Evolutionary conservation across 768 basidiomycete species (phyloP).

Genomic region (Tremella yokohamensis): DNA sequence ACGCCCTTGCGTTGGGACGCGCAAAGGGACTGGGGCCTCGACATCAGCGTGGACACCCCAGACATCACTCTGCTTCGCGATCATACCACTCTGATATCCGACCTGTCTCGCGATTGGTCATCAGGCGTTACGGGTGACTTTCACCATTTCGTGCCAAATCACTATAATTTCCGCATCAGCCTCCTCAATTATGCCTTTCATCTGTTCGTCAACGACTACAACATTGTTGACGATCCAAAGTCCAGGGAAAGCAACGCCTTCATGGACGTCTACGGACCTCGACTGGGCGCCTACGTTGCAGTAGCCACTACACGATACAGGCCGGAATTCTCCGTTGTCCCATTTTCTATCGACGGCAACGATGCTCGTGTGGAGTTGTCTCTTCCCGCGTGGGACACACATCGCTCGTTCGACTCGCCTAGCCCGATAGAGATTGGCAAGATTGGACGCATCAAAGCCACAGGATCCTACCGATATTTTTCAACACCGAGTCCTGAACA

Average conservation of each 20-base stretch:
- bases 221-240: conserved; percentile 87
- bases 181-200: conserved; percentile 73
- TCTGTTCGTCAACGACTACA: conserved; percentile 88
- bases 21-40: conserved; percentile 71
- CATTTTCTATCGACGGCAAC: conserved; percentile 63
- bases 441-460: conserved; percentile 59
- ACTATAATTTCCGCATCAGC: conserved; percentile 68
- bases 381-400: conserved; percentile 84
- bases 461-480: conserved; percentile 73
- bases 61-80: conserved; percentile 77
- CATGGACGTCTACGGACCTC: conserved; percentile 63
- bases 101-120: conserved; percentile 88
- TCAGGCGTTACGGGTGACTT: conserved; percentile 77
- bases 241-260: conserved; percentile 84
- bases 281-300: conserved; percentile 56
- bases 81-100: conserved; percentile 89
- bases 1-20: conserved; percentile 78
- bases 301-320: conserved; percentile 71
- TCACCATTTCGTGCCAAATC: conserved; percentile 75
- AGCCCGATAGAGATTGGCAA: conserved; percentile 64
- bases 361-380: conserved; percentile 62
- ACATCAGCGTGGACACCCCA: conserved; percentile 68
- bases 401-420: conserved; percentile 62
- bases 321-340: conserved; percentile 64
- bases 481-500: conserved; percentile 64